These are phyloP conservation scores for Wickerhamiella hasegawae DNA, from an alignment of 805 yeast genomes.

Conservation along the genomic window DNA sequence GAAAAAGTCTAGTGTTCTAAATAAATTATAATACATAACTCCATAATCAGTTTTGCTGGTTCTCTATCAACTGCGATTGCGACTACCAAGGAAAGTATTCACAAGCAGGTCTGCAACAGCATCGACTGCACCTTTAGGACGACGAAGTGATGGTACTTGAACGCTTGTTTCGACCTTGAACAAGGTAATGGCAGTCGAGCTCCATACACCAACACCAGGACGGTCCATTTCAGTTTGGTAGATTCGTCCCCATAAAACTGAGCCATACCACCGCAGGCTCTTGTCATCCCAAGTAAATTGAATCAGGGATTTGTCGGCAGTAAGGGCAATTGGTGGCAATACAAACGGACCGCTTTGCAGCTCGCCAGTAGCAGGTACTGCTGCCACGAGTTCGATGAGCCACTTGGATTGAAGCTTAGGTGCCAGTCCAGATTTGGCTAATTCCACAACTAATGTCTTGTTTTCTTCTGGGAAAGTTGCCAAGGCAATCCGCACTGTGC, in stretches of 20 bases:
- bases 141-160: constrained; percentile 25
- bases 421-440: background rate
- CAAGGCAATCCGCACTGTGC: background rate
- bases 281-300: constrained; percentile 49
- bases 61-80: too few relatives aligned
- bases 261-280: constrained; percentile 63
- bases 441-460: background rate
- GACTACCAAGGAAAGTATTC: constrained; percentile 21
- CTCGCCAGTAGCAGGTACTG: too few relatives aligned
- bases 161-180: constrained; percentile 32
- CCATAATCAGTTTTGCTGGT: too few relatives aligned
- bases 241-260: constrained; percentile 44
- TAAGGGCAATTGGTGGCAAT: background rate
- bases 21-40: too few relatives aligned
- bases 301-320: constrained; percentile 32
- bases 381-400: background rate
- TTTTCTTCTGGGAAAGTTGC: background rate
- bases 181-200: constrained; percentile 31
- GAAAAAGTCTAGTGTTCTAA: background rate
- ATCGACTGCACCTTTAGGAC: constrained; percentile 31
- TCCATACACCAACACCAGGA: constrained; percentile 33
- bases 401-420: background rate
- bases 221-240: constrained; percentile 12
- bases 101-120: constrained; percentile 33
- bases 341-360: too few relatives aligned